These are phyloP conservation scores for Ophiostoma perfectum DNA, from an alignment of 2,329 filamentous ascomycete species.

Conservation along the genomic window DNA sequence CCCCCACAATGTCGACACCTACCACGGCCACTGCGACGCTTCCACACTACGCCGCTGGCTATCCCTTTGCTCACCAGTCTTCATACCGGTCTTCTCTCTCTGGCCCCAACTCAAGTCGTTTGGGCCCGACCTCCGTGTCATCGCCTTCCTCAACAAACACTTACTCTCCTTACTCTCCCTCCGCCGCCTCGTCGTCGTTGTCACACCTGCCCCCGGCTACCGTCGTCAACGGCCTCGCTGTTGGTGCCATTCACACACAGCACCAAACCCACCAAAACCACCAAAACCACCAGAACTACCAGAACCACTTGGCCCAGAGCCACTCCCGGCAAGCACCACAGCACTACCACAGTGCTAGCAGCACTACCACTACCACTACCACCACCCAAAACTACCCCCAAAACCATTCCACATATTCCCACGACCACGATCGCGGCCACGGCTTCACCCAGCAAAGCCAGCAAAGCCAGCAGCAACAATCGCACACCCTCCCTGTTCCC, in stretches of 20 bases:
- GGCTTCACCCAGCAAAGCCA: conserved; percentile 10
- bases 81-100: conserved; percentile 36
- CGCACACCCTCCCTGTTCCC: neutral
- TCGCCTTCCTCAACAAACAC: conserved; percentile 28
- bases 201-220: conserved; percentile 18
- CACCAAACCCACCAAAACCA: neutral
- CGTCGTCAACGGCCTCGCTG: conserved; percentile 20
- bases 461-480: conserved; percentile 10
- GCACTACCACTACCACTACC: conserved; percentile 24
- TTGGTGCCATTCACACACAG: conserved; percentile 16
- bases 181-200: conserved; percentile 22
- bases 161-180: conserved; percentile 29
- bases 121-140: conserved; percentile 34
- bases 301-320: neutral
- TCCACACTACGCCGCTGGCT: conserved; percentile 62
- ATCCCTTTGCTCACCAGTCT: conserved; percentile 51
- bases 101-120: conserved; percentile 33
- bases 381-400: conserved; percentile 21
- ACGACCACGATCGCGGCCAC: conserved; percentile 3
- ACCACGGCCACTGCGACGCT: conserved; percentile 70
- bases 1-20: conserved; percentile 68
- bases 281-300: neutral
- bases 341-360: conserved; percentile 13
- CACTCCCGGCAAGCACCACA: neutral
- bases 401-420: neutral